Base-by-base conservation (phyloP, 164 flowering plant species). In the Amborella trichopoda region DNA sequence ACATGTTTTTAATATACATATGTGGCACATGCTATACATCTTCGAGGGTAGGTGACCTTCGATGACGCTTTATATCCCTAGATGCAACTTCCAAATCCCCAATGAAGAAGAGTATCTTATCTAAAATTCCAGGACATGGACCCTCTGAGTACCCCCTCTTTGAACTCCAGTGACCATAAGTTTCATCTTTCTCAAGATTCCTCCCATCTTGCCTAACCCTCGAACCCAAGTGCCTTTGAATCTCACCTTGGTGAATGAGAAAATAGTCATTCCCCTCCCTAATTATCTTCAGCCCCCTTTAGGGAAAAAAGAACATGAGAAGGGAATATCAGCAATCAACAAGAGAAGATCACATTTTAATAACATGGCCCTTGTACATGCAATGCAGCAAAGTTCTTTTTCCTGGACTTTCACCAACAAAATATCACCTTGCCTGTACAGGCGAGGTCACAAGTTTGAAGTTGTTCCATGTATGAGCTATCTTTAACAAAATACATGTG, bases 71-170 rank as follows among this genome's bases (percentile, higher is more conserved):
- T 27, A 76, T 75, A 39, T 72, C 68, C 18, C 61, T 44, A 4
- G 77, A 39, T 18, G 94, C 89, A 38, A 60, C 65, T 60, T 84
- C 89, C 69, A 78, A 34, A 53, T 84, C 89, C 40, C 84, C 89
- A 20, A 78, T 54, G 70, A 81, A 81, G 72, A 81, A 81, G 16
- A 77, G 76, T 18, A 81, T 78, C 37, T 61, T 65, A 60, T 81
- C 84, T 33, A 77, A 48, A 40, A 78, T 66, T 19, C 80, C 66
- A 5, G 33, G 24, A 49, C 68, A 34, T 5, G 80, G 59, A 44
- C 62, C 61, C 37, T 53, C 74, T 63, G 71, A 38, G 11, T 22
- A 38, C 6, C 17, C 16, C 8, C 14, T 2, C 41, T 9, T 2
- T 9, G 16, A n/a, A 10, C 6, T 19, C 41, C 6, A 16, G 4